Percentiles rank a stretch among this genome's conserved stretches.
Conservation (phyloP, 1,284 basidiomycete species). For the Melampsora abietis-canadensis region DNA sequence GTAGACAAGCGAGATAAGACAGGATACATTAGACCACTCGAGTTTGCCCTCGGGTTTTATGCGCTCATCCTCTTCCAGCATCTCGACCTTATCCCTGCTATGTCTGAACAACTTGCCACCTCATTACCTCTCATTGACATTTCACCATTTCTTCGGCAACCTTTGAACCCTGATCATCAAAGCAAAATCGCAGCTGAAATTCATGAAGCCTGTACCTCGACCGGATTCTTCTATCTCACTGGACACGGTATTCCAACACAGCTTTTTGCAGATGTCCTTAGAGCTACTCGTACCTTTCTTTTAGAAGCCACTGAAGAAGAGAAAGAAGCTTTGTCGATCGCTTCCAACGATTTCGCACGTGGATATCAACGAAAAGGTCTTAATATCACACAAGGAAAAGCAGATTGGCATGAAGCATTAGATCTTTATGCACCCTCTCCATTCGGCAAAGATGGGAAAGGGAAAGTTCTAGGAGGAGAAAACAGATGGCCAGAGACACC, state of each 20-base stretch:
- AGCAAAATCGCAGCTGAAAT: constrained; percentile 61
- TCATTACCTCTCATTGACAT: constrained; percentile 54
- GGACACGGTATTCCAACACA: constrained; percentile 58
- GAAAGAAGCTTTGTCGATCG: constrained; percentile 62
- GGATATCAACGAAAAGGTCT: constrained; percentile 61
- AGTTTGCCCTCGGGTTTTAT: too few species aligned
- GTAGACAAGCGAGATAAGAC: too few species aligned
- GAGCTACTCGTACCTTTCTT: constrained; percentile 70
- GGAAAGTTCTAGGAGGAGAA: constrained; percentile 7
- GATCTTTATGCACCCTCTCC: constrained; percentile 69
- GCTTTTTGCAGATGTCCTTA: constrained; percentile 66
- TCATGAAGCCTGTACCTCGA: constrained; percentile 70
- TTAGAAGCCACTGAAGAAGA: constrained; percentile 65
- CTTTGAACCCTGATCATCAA: constrained; percentile 47
- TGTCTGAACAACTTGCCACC: constrained; percentile 15
- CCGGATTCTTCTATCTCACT: constrained; percentile 77
- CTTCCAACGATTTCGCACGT: constrained; percentile 60
- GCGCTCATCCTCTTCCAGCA: constrained; percentile 18
- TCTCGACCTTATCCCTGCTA: constrained; percentile 42
- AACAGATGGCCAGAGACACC: constrained; percentile 43
- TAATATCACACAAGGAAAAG: constrained; percentile 77
- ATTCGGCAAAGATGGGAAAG: constrained; percentile 39
- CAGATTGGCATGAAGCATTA: constrained; percentile 77
- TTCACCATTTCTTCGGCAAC: constrained; percentile 49
- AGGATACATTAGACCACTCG: too few species aligned